phyloP scores from a whole-genome alignment of 2,329 filamentous ascomycete genomes.

The Taxawa tesnikishii region DNA sequence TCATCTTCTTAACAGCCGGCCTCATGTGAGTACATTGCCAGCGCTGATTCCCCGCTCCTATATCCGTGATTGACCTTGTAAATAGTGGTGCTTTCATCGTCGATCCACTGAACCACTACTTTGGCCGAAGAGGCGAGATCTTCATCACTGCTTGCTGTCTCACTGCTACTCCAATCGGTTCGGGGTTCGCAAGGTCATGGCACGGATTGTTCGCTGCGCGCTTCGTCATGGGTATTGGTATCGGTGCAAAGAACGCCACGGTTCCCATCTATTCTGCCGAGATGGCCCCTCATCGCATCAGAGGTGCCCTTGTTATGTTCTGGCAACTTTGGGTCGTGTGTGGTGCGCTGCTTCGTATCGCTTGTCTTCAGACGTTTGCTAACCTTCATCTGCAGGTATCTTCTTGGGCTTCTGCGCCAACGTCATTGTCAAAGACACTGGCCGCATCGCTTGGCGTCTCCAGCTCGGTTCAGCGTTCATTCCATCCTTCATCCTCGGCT shows the following conservation, averaged over 20 bases:
- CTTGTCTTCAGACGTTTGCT: not conserved
- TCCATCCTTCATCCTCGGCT: conserved; percentile 21
- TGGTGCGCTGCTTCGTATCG: conserved; percentile 3
- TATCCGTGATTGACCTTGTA: not conserved
- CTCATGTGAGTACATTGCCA: conserved; percentile 20
- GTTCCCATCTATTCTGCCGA: conserved; percentile 31
- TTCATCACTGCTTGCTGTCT: conserved; percentile 50
- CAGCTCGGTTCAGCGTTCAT: conserved; percentile 56
- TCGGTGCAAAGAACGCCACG: conserved; percentile 33
- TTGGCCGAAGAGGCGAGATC: conserved; percentile 63
- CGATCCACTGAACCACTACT: conserved; percentile 41
- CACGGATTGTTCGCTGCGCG: conserved; percentile 57
- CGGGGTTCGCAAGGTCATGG: conserved; percentile 59
- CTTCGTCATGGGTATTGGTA: conserved; percentile 54
- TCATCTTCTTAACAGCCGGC: conserved; percentile 36
- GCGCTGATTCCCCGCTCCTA: too few relatives aligned
- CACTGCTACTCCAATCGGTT: too few relatives aligned
- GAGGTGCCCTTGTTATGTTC: conserved; percentile 62
- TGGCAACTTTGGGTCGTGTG: conserved; percentile 55
- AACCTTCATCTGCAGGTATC: conserved; percentile 26
- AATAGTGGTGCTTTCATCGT: conserved; percentile 17
- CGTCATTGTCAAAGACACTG: conserved; percentile 47
- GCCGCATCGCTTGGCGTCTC: conserved; percentile 51
- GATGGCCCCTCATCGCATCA: conserved; percentile 37
- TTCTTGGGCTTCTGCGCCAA: conserved; percentile 56